Percentiles rank a stretch among this genome's conserved stretches.
phyloP scores from a whole-genome alignment of 163 green algal genomes.

The Trebouxia gelatinosa region DNA sequence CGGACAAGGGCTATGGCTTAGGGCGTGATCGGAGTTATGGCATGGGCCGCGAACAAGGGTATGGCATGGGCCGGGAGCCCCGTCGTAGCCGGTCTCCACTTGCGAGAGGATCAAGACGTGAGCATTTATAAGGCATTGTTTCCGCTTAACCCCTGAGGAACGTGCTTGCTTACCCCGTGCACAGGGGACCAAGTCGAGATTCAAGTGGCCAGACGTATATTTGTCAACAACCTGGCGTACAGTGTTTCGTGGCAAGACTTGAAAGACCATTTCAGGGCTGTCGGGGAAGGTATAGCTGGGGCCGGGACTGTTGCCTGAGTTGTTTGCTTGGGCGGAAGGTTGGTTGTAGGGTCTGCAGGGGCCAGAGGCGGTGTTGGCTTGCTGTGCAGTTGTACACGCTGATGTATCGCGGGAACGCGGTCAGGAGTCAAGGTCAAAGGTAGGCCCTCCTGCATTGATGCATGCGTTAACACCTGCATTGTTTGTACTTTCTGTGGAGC shows the following conservation, averaged over 20 bases:
- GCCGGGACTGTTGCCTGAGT: not conserved
- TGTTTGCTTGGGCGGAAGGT: too few relatives aligned
- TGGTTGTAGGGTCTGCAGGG: not conserved
- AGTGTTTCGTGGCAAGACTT: slow-evolving; percentile 28
- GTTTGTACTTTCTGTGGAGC: not conserved
- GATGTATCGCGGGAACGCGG: not conserved
- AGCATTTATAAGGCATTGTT: not conserved
- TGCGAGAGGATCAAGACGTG: not conserved
- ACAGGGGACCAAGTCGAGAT: not conserved
- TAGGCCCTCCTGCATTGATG: not conserved
- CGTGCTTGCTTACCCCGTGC: not conserved
- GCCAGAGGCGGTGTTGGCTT: not conserved
- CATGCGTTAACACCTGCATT: not conserved
- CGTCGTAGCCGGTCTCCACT: not conserved
- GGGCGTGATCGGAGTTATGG: not conserved
- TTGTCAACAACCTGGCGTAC: slow-evolving; percentile 30
- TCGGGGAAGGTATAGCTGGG: slow-evolving; percentile 11
- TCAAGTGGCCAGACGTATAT: slow-evolving; percentile 1
- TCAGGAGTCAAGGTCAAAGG: slow-evolving; percentile 24
- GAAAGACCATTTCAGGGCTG: slow-evolving; percentile 70
- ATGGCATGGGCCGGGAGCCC: not conserved
- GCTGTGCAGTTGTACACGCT: slow-evolving; percentile 22
- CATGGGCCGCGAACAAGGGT: not conserved
- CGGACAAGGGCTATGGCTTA: not conserved
- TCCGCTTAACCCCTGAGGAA: not conserved